These are phyloP conservation scores for Scheffersomyces insectosa DNA, from an alignment of 1,139 yeast species.

Conservation along the genomic window DNA sequence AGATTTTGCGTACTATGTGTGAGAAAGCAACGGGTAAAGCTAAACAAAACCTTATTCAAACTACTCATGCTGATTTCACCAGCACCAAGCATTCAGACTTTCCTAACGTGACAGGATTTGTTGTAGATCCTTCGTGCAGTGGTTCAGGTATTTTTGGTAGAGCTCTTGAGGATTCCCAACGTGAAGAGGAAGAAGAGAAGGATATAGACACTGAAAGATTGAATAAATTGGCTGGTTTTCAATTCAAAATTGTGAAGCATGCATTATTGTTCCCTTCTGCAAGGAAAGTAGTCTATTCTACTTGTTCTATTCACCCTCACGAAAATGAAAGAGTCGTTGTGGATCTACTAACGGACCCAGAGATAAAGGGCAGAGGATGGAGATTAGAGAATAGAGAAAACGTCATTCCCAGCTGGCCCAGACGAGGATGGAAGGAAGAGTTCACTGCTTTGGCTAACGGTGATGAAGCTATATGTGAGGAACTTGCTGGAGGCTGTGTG, in stretches of 20 bases:
- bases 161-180: slow-evolving; percentile 54
- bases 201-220: slow-evolving; percentile 61
- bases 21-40: slow-evolving; percentile 68
- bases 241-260: slow-evolving; percentile 81
- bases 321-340: slow-evolving; percentile 93
- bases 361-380: slow-evolving; percentile 72
- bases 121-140: slow-evolving; percentile 96
- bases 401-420: slow-evolving; percentile 82
- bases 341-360: slow-evolving; percentile 65
- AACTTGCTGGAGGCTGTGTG: slow-evolving; percentile 81
- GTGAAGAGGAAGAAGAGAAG: slow-evolving; percentile 39
- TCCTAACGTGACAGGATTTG: slow-evolving; percentile 68
- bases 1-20: slow-evolving; percentile 76
- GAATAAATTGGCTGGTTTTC: slow-evolving; percentile 77
- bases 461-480: slow-evolving; percentile 43
- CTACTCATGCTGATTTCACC: slow-evolving; percentile 87
- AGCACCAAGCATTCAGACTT: slow-evolving; percentile 61
- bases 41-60: slow-evolving; percentile 49
- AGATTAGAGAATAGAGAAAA: slow-evolving; percentile 55
- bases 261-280: slow-evolving; percentile 83
- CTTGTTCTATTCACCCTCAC: slow-evolving; percentile 91
- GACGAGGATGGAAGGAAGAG: slow-evolving; percentile 76
- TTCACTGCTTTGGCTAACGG: slow-evolving; percentile 51
- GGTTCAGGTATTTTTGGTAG: slow-evolving; percentile 97
- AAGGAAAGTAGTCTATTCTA: slow-evolving; percentile 81